These are phyloP conservation scores for Candida corydali DNA, from an alignment of 805 yeast genomes.

Conservation along the genomic window DNA sequence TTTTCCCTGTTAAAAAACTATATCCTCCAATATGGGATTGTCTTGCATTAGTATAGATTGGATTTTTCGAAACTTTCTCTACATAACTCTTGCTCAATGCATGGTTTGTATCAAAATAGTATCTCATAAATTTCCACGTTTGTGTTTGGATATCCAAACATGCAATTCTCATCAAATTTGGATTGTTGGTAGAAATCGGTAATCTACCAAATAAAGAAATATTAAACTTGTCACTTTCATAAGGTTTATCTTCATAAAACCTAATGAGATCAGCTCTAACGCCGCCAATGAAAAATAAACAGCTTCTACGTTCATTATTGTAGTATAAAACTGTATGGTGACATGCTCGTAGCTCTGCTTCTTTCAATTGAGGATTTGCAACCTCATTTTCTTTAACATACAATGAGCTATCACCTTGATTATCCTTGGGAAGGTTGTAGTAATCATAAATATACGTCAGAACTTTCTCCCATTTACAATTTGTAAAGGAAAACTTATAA, in stretches of 20 bases:
- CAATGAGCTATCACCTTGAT: slow-evolving; percentile 23
- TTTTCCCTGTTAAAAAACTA: slow-evolving; percentile 29
- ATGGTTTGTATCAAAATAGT: slow-evolving; percentile 27
- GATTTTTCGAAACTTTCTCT: slow-evolving; percentile 15
- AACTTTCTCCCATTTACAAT: slow-evolving; percentile 31
- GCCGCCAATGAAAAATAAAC: slow-evolving; percentile 38
- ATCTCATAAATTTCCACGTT: slow-evolving; percentile 36
- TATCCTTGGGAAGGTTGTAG: slow-evolving; percentile 16
- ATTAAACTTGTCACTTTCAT: slow-evolving; percentile 31
- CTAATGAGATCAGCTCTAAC: slow-evolving; percentile 34
- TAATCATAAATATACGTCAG: slow-evolving; percentile 34
- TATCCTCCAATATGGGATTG: slow-evolving; percentile 28
- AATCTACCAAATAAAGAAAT: slow-evolving; percentile 28
- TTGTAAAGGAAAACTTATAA: slow-evolving; percentile 27
- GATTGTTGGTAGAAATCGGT: slow-evolving; percentile 23
- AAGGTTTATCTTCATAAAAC: slow-evolving; percentile 25
- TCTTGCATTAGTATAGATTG: slow-evolving; percentile 24
- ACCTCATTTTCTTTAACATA: slow-evolving; percentile 22
- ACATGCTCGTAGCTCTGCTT: slow-evolving; percentile 40
- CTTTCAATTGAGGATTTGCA: slow-evolving; percentile 24
- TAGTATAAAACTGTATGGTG: slow-evolving; percentile 36
- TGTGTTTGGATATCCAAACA: slow-evolving; percentile 36
- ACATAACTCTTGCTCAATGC: slow-evolving; percentile 19
- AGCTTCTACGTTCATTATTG: slow-evolving; percentile 28
- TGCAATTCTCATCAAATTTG: slow-evolving; percentile 28